Evolutionary conservation across 2,329 filamentous ascomycete genomes (phyloP).

Genomic region (Fusarium sp.): DNA sequence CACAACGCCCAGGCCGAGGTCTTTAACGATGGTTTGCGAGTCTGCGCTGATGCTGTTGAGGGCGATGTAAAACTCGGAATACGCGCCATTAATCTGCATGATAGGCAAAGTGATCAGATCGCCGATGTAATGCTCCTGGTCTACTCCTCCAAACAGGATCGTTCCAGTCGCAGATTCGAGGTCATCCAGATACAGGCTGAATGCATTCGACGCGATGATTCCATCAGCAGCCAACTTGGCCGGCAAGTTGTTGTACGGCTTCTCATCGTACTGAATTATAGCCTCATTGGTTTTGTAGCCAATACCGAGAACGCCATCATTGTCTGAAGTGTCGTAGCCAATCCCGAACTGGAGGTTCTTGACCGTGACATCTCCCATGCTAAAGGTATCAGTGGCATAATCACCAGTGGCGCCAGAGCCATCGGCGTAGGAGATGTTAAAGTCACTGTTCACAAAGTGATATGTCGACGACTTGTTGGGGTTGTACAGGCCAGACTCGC

Average conservation of each 20-base stretch:
- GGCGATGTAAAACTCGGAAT: slow-evolving; percentile 76
- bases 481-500: slow-evolving; percentile 73
- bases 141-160: slow-evolving; percentile 82
- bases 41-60: slow-evolving; percentile 70
- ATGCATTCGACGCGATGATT: slow-evolving; percentile 74
- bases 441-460: slow-evolving; percentile 77
- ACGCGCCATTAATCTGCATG: slow-evolving; percentile 65
- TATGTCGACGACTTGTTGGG: slow-evolving; percentile 83
- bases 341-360: slow-evolving; percentile 77
- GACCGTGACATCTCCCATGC: slow-evolving; percentile 67
- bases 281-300: slow-evolving; percentile 87
- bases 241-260: slow-evolving; percentile 77
- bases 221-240: slow-evolving; percentile 72
- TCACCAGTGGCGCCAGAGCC: slow-evolving; percentile 82
- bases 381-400: slow-evolving; percentile 81
- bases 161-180: slow-evolving; percentile 73
- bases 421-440: slow-evolving; percentile 91
- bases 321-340: slow-evolving; percentile 70
- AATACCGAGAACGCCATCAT: slow-evolving; percentile 85
- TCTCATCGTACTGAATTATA: slow-evolving; percentile 68
- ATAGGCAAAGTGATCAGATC: slow-evolving; percentile 76
- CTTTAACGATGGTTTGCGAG: slow-evolving; percentile 57
- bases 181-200: slow-evolving; percentile 82
- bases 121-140: slow-evolving; percentile 74
- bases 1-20: slow-evolving; percentile 71